Base-by-base conservation (phyloP, 2,329 filamentous ascomycete species). In the Scedosporium boydii region DNA sequence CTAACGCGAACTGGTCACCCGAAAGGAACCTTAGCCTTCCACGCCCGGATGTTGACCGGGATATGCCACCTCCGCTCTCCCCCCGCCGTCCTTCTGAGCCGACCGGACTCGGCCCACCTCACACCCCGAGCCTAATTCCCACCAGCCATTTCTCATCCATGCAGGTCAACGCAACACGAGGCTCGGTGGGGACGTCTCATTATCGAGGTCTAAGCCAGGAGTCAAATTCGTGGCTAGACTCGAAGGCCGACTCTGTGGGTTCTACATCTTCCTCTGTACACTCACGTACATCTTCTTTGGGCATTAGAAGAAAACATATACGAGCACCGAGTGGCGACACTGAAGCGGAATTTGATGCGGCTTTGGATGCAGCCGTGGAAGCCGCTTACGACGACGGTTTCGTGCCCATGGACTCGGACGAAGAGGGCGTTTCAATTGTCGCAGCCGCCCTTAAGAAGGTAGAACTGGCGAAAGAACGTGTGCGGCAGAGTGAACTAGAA, bases 341-440 rank as follows among this genome's bases (percentile, higher is more conserved):
- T 0, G 91, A 96, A 72, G 88, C 90, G 6, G 93, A 96, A 70
- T 96, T 98, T 67, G 93, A 97, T 74, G 92, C 91, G 7, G 95
- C 95, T 3, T 80, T 98, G 53, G 93, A 98, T 75, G 93, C 93
- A 26, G 95, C 95, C 14, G 93, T 98, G 7, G 95, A 98, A 74
- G 93, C 93, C 59, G 95, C 93, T 4, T 99, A 98, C 72, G 89
- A 96, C 71, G 92, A 97, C 65, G 90, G 90, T 0, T 90, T 91
- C 66, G 92, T 96, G 70, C 89, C 89, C 3, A 85, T 83, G 72
- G 80, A 81, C 18, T 74, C 80, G 6, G 74, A 70, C n/a, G 72
- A 77, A 14, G 74, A 82, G 34, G 74, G 79, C 23, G 78, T 82
- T 7, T 79, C 78, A 0, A 84, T 83, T 65, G 61, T 65, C 3